Evolutionary conservation across 495 filamentous ascomycete genomes (phyloP).

Genomic region (Penicillium soppii): DNA sequence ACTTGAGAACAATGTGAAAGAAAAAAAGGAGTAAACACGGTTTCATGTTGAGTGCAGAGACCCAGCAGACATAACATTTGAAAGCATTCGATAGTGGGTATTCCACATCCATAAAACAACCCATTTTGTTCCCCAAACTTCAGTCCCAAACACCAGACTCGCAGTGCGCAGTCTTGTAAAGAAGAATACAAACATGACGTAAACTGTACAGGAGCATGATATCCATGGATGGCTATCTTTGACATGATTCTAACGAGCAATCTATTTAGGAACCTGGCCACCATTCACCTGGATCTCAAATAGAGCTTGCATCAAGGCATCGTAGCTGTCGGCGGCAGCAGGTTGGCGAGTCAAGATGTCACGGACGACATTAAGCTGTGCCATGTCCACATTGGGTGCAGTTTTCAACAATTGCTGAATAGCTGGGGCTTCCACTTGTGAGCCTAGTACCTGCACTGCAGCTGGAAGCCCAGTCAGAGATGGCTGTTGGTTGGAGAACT

Average conservation of each 20-base stretch:
- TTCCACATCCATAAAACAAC: constrained; percentile 19
- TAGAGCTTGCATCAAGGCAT: constrained; percentile 37
- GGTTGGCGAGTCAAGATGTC: constrained; percentile 57
- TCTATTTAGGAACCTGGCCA: constrained; percentile 27
- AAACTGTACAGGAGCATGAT: constrained; percentile 19
- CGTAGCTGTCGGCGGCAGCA: constrained; percentile 37
- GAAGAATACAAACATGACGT: constrained; percentile 6
- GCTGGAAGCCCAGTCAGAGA: constrained; percentile 25
- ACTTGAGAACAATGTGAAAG: background rate
- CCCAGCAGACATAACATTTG: constrained; percentile 2
- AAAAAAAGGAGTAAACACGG: background rate
- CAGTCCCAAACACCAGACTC: constrained; percentile 19
- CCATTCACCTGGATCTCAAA: constrained; percentile 36
- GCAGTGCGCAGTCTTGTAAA: constrained; percentile 3
- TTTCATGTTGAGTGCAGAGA: constrained; percentile 11
- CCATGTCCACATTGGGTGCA: constrained; percentile 57
- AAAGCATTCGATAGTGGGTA: constrained; percentile 14
- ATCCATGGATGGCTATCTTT: constrained; percentile 8
- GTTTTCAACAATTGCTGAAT: constrained; percentile 67
- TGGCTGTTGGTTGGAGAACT: constrained; percentile 16
- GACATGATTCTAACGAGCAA: constrained; percentile 15
- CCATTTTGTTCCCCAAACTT: constrained; percentile 6
- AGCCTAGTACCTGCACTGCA: constrained; percentile 55
- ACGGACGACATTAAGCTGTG: constrained; percentile 64
- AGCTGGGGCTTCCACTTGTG: constrained; percentile 57